Conservation (phyloP, 768 basidiomycete genomes). For the Boletus bicolor region DNA sequence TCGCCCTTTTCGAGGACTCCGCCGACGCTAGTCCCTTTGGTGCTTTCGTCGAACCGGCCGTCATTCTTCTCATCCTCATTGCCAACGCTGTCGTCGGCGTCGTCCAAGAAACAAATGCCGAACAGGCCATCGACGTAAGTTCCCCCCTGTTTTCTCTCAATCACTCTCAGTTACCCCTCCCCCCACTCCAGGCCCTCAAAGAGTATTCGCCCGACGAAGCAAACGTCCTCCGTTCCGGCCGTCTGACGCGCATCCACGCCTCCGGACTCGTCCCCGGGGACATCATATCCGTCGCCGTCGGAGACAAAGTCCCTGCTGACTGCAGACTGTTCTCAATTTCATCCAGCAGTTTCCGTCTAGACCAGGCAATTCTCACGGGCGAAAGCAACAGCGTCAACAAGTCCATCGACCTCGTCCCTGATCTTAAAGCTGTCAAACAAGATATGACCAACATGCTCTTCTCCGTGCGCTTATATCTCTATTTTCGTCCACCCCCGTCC, state of each 20-base stretch:
- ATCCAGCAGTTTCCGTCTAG: constrained; percentile 90
- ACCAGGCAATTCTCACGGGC: constrained; percentile 96
- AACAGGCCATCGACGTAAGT: constrained; percentile 94
- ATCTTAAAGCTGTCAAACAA: constrained; percentile 86
- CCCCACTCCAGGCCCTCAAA: constrained; percentile 70
- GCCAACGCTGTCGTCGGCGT: constrained; percentile 98
- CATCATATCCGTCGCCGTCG: constrained; percentile 85
- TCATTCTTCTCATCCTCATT: constrained; percentile 92
- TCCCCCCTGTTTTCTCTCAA: background rate
- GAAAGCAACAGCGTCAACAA: constrained; percentile 92
- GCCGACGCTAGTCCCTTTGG: constrained; percentile 64
- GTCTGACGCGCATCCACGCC: constrained; percentile 72
- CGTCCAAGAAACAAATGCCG: constrained; percentile 93
- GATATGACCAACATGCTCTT: constrained; percentile 98
- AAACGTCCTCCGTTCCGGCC: constrained; percentile 76
- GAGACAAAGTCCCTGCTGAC: constrained; percentile 95
- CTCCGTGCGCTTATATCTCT: constrained; percentile 48
- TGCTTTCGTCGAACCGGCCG: constrained; percentile 92
- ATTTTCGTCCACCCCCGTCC: background rate
- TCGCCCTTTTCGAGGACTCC: constrained; percentile 83
- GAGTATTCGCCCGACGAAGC: constrained; percentile 98
- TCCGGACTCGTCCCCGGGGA: constrained; percentile 93
- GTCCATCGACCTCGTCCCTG: constrained; percentile 60
- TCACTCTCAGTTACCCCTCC: background rate
- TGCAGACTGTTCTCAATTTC: constrained; percentile 85